phyloP scores from a whole-genome alignment of 208 protist genomes.

The Trypanosoma conorhini region DNA sequence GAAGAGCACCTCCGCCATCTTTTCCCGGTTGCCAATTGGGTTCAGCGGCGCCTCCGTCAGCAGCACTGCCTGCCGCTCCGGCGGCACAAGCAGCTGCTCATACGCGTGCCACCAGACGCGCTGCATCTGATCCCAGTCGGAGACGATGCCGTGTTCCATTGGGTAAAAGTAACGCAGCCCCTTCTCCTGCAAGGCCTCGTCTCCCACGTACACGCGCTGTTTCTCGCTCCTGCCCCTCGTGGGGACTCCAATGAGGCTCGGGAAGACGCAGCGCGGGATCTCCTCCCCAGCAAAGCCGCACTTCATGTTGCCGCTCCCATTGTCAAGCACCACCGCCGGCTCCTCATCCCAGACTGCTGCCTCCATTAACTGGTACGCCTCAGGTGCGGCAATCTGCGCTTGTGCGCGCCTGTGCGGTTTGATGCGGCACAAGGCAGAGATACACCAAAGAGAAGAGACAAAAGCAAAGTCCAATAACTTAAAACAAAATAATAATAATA shows the following conservation, averaged over 20 bases:
- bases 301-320: constrained; percentile 91
- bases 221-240: constrained; percentile 87
- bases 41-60: constrained; percentile 93
- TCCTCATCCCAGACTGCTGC: constrained; percentile 59
- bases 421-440: neutral
- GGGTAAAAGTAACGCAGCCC: constrained; percentile 91
- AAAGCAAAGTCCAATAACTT: no score
- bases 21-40: constrained; percentile 92
- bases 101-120: constrained; percentile 98
- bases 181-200: constrained; percentile 93
- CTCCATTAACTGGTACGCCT: constrained; percentile 6
- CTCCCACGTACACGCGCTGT: constrained; percentile 94
- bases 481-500: constrained; percentile 13
- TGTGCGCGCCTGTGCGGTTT: neutral
- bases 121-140: constrained; percentile 98
- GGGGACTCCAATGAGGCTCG: constrained; percentile 94
- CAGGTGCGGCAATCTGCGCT: neutral
- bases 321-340: constrained; percentile 80
- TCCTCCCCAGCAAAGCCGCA: constrained; percentile 97
- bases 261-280: constrained; percentile 96
- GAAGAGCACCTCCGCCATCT: constrained; percentile 96
- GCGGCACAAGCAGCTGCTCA: constrained; percentile 95
- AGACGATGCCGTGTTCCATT: constrained; percentile 96
- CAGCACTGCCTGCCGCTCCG: constrained; percentile 96
- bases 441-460: no score